Conservation (phyloP, 2,329 filamentous ascomycete genomes). For the Leptographium galeiforme region DNA sequence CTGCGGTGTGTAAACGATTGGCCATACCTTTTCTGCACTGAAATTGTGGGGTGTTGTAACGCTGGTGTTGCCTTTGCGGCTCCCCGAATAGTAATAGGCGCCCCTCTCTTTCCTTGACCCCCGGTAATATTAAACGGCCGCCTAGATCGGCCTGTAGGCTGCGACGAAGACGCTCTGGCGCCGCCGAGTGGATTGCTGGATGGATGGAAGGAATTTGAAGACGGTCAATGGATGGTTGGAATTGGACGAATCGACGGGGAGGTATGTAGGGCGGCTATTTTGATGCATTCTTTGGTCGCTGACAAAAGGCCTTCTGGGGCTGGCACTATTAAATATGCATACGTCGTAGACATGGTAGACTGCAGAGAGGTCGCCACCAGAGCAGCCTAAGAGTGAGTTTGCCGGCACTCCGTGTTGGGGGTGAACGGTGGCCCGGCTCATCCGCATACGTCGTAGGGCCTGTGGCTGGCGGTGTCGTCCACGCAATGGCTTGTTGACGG, state of each 20-base stretch:
- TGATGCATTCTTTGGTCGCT: not conserved
- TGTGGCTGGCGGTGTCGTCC: not conserved
- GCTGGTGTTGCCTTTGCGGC: not conserved
- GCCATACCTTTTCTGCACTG: not conserved
- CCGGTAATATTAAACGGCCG: not conserved
- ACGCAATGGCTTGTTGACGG: not conserved
- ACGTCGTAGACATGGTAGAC: not conserved
- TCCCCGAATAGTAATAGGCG: not conserved
- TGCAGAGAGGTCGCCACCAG: too few species aligned
- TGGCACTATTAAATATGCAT: not conserved
- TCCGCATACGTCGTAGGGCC: not conserved
- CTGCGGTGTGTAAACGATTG: not conserved
- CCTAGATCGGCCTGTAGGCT: not conserved
- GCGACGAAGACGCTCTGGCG: not conserved
- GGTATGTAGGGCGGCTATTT: too few species aligned
- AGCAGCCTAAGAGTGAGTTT: too few species aligned
- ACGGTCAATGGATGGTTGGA: not conserved
- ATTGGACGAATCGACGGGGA: too few species aligned
- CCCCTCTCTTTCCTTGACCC: not conserved
- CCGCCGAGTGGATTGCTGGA: not conserved
- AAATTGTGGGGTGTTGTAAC: not conserved
- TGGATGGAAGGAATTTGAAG: too few species aligned
- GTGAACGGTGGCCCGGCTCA: not conserved
- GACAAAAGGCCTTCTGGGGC: not conserved
- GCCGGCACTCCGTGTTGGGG: not conserved